These are phyloP conservation scores for Funneliformis geosporum DNA, from an alignment of 192 early-diverging fungal species.

Conservation along the genomic window DNA sequence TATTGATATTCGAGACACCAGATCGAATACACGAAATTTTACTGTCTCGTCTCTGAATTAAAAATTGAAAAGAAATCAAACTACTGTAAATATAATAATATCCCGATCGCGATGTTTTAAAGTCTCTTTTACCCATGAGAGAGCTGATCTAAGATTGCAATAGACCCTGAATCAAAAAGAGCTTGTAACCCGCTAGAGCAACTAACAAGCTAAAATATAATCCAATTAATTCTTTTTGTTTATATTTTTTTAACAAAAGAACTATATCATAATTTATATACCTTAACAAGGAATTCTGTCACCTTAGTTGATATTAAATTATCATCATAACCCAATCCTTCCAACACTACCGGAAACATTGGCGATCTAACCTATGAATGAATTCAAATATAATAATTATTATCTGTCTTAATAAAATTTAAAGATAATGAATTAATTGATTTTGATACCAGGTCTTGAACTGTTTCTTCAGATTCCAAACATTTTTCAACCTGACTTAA, in stretches of 20 bases:
- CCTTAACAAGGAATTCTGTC: constrained; percentile 39
- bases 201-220: constrained; percentile 31
- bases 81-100: background rate
- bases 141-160: constrained; percentile 30
- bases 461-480: constrained; percentile 28
- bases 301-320: constrained; percentile 36
- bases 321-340: constrained; percentile 41
- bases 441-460: constrained; percentile 38
- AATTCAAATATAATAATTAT: background rate
- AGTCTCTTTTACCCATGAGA: background rate
- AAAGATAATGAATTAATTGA: background rate
- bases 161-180: constrained; percentile 16
- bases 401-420: too few species aligned
- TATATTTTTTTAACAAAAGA: background rate
- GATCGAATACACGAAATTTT: constrained; percentile 54
- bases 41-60: constrained; percentile 39
- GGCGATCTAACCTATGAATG: constrained; percentile 37
- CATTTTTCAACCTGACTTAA: constrained; percentile 51
- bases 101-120: background rate
- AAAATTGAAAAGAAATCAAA: constrained; percentile 7
- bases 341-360: constrained; percentile 35
- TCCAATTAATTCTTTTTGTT: background rate
- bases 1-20: constrained; percentile 40
- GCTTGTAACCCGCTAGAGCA: constrained; percentile 26
- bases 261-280: background rate